These are phyloP conservation scores for Mycena latifolia DNA, from an alignment of 768 basidiomycete genomes.

Conservation along the genomic window DNA sequence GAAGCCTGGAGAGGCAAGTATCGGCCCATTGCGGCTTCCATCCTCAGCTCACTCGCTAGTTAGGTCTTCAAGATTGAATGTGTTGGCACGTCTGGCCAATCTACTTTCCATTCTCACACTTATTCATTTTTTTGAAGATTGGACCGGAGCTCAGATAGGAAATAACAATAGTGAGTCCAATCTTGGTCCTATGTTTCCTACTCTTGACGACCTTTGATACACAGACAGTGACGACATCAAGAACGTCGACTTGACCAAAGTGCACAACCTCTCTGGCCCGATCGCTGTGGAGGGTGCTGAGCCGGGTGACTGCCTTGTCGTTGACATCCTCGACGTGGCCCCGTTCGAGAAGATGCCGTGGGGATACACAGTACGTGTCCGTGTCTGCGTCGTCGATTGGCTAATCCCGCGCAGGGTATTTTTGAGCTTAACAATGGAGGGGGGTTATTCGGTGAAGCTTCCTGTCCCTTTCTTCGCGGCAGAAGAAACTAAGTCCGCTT, in stretches of 20 bases:
- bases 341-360: constrained; percentile 84
- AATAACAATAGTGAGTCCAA: constrained; percentile 73
- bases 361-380: constrained; percentile 73
- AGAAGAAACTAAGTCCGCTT: neutral
- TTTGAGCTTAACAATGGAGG: constrained; percentile 82
- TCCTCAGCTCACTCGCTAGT: constrained; percentile 10
- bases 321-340: constrained; percentile 82
- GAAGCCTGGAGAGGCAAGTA: constrained; percentile 67
- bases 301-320: constrained; percentile 83
- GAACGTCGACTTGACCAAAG: constrained; percentile 71
- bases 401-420: constrained; percentile 63
- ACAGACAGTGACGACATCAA: constrained; percentile 76
- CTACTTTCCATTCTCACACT: neutral
- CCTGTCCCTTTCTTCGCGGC: neutral
- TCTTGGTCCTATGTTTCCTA: neutral
- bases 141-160: constrained; percentile 85
- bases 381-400: neutral
- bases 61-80: constrained; percentile 81
- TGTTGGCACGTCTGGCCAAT: constrained; percentile 55
- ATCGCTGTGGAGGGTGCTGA: constrained; percentile 81
- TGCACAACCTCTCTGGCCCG: constrained; percentile 84
- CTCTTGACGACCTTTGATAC: neutral
- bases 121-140: constrained; percentile 57
- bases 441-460: constrained; percentile 69
- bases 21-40: no score